Conservation (phyloP, 805 yeast genomes). For the Cyberlindnera nakhonratchasimensis region DNA sequence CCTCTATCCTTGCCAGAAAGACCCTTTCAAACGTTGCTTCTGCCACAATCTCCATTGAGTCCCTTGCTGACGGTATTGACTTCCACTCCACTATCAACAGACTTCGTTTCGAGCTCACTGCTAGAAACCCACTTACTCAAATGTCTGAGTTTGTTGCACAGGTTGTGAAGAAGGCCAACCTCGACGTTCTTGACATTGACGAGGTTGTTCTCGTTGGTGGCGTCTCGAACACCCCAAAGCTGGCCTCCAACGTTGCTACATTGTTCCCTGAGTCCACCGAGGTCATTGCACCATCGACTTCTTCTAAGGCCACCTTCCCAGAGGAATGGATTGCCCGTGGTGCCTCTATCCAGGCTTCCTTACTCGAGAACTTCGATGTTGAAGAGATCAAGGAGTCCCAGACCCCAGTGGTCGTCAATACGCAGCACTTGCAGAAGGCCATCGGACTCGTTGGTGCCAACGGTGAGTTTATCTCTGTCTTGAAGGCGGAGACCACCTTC, state of each 20-base stretch:
- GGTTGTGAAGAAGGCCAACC: slow-evolving; percentile 74
- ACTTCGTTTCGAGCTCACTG: slow-evolving; percentile 85
- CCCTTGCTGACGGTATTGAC: slow-evolving; percentile 90
- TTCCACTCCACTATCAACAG: slow-evolving; percentile 92
- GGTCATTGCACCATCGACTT: slow-evolving; percentile 72
- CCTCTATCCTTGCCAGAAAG: slow-evolving; percentile 80
- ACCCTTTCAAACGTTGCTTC: slow-evolving; percentile 87
- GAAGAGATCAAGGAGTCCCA: slow-evolving; percentile 78
- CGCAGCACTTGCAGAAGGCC: slow-evolving; percentile 80
- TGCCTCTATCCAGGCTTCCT: slow-evolving; percentile 93
- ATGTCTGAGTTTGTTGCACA: slow-evolving; percentile 74
- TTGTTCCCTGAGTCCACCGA: slow-evolving; percentile 79
- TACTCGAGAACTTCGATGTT: slow-evolving; percentile 75
- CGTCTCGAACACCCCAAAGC: slow-evolving; percentile 86
- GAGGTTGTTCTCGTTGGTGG: slow-evolving; percentile 95
- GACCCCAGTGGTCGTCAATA: slow-evolving; percentile 80
- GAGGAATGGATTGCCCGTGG: slow-evolving; percentile 90
- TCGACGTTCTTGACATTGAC: slow-evolving; percentile 82
- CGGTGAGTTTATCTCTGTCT: slow-evolving; percentile 67
- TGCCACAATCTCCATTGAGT: slow-evolving; percentile 90
- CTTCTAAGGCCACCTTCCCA: slow-evolving; percentile 79
- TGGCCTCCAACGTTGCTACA: slow-evolving; percentile 67
- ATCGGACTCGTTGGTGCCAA: slow-evolving; percentile 78
- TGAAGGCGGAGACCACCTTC: slow-evolving; percentile 81
- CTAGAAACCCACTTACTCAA: slow-evolving; percentile 71